Percentiles rank a stretch among this genome's conserved stretches.
phyloP scores from a whole-genome alignment of 148 eudicot species.

The Amaranthus hypochondriacus region DNA sequence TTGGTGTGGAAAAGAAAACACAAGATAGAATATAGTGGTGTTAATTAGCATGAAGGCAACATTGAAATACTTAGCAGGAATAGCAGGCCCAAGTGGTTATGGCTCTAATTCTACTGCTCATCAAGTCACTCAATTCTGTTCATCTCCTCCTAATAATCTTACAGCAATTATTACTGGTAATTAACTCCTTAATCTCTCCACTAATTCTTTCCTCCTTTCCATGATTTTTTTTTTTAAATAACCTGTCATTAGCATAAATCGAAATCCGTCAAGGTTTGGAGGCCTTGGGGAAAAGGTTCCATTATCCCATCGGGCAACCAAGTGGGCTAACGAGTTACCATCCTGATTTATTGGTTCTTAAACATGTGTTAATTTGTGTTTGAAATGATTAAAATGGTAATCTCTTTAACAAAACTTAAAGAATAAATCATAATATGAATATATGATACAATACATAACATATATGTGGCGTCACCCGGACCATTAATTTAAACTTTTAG shows the following conservation, averaged over 20 bases:
- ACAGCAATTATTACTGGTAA: conserved; percentile 92
- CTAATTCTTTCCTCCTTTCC: background rate
- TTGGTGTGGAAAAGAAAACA: conserved; percentile 14
- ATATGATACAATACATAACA: too few relatives aligned
- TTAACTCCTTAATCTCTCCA: background rate
- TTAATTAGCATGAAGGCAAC: conserved; percentile 52
- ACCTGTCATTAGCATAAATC: background rate
- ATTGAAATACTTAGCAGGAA: conserved; percentile 69
- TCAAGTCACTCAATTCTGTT: conserved; percentile 53
- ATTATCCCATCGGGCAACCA: too few relatives aligned
- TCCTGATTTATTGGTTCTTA: background rate
- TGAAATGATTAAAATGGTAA: too few relatives aligned
- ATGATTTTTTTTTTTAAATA: background rate
- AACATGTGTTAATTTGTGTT: too few relatives aligned
- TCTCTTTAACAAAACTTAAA: too few relatives aligned
- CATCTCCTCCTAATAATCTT: conserved; percentile 38
- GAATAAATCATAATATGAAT: too few relatives aligned
- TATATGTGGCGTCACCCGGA: too few relatives aligned
- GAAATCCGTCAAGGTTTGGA: too few relatives aligned
- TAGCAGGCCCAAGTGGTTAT: conserved; percentile 83
- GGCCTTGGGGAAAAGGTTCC: too few relatives aligned
- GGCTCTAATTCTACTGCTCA: conserved; percentile 90
- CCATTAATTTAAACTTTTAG: too few relatives aligned
- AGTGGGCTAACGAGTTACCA: too few relatives aligned
- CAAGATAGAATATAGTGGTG: background rate